These are phyloP conservation scores for Rhazya stricta DNA, from an alignment of 257 asterid genomes.

Conservation along the genomic window DNA sequence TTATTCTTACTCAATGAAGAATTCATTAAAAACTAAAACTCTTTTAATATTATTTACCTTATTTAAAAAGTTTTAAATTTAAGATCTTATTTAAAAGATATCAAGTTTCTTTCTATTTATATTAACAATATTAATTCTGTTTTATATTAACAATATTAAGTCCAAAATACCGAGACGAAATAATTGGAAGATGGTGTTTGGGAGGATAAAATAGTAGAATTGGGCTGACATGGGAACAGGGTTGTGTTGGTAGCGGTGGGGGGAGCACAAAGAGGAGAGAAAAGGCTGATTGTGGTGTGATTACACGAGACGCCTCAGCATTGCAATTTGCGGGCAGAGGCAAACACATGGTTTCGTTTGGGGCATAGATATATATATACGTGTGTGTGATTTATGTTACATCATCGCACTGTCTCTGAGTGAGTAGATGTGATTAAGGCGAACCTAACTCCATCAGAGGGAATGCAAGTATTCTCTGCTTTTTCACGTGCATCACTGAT, in stretches of 20 bases:
- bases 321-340: background rate
- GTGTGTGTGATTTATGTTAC: background rate
- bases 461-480: background rate
- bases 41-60: no score
- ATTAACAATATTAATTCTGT: no score
- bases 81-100: no score
- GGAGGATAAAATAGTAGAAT: background rate
- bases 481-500: constrained; percentile 8
- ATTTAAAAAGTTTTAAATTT: no score
- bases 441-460: constrained; percentile 8
- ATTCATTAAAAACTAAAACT: no score
- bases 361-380: background rate
- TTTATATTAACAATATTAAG: no score
- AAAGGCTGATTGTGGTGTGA: constrained; percentile 4
- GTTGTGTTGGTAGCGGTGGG: background rate
- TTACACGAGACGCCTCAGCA: background rate
- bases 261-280: background rate
- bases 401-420: background rate
- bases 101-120: no score
- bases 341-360: constrained; percentile 1
- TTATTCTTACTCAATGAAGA: background rate
- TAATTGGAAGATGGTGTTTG: background rate
- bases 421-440: background rate
- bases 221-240: background rate
- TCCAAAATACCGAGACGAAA: no score